Base-by-base conservation (phyloP, 352 stramenopile genomes). In the Phytophthora pistaciae region DNA sequence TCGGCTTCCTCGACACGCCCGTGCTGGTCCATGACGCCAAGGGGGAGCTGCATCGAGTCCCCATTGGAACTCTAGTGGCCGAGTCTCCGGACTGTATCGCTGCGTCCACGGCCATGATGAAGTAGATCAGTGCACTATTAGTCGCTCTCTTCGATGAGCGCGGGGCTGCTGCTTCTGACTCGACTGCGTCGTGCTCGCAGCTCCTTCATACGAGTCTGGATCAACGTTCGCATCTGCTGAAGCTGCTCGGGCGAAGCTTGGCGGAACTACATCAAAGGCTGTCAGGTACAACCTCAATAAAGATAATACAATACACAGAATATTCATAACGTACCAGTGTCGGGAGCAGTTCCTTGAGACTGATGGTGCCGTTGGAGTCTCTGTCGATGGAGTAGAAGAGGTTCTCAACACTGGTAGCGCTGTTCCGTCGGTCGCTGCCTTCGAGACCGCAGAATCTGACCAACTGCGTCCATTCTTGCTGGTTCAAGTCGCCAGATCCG, bases 61-160 rank as follows among this genome's bases (percentile, higher is more conserved):
- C 64, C 7, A 75, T 83, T n/a, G 64, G 69, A 29, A 64, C 65
- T n/a, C 68, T 90, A 10, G 72, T 90, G 14, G 79, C 79, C 11
- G 82, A 90, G 20, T 86, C 77, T 0, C 79, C 79, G 10, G 79
- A 87, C 60, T 90, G 82, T 66, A 90, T 90, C 60, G 79, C 82
- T 18, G 49, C 72, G 27, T 68, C 69, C 23, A 82, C 75, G 0
- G 70, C 62, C 25, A 54, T 31, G 5, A 48, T 70, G 3, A 50
- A 70, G 55, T 74, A 73, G n/a, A 25, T n/a, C 25, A 21, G 18
- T 10, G 16, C 11, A 44, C 38, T 44, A 36, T 62, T 27, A 40
- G 25, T 36, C 31, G 5, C n/a, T n/a, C 1, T 2, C 23, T 4
- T 66, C 60, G 2, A 31, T 40, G 6, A 13, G 20, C 20, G 23